Evolutionary conservation across 306 rosid genomes (phyloP), one percentile per base, ranked within the genome.

Genomic region (Potentilla sterilis): DNA sequence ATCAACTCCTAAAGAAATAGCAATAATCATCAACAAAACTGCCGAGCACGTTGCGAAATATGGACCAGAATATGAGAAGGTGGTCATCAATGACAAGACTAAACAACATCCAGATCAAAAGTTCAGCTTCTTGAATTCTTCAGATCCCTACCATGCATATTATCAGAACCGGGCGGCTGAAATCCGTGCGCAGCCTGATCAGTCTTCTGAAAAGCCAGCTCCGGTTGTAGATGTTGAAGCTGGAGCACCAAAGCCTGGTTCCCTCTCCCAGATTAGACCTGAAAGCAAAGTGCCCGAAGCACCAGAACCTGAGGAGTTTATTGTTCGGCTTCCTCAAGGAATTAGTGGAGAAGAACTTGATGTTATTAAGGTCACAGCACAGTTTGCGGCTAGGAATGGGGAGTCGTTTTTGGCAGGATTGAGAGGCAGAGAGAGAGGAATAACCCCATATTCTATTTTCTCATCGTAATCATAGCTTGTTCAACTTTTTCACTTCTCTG

Each of bases 391-490:
- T 28, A 86, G 97, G 57, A 92, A 92, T 81, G 96, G 98, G 76
- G 87, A 90, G 77, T 88, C 95, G 0, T 94, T 94, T 84, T 83
- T 94, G 87, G 81, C 96, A 1, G 95, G 91, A 57, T 81, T 94
- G 93, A 94, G 95, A 3, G 89, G 91, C 75, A 87, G 96, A 84
- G 97, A 84, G 97, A 94, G 84, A 91, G 81, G 72, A 92, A 86
- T 70, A 94, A 90, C 72, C 91, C 95, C 24, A 93, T 88, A 70
- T 94, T 94, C 80, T 96, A 92, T 84, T 94, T 94, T 84, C 48
- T 94, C 80, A 92, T 80, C 93, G 95, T 9, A 92, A 89, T 35
- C 98, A 94, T 81, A 90, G 98, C 72, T 92, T 92, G 97, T 94
- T 94, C 77, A 92, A 86, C 9, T 92, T 92, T 83, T 94, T 92